These are phyloP conservation scores for Aspergillus sergii DNA, from an alignment of 2,329 filamentous ascomycete genomes.

Conservation along the genomic window DNA sequence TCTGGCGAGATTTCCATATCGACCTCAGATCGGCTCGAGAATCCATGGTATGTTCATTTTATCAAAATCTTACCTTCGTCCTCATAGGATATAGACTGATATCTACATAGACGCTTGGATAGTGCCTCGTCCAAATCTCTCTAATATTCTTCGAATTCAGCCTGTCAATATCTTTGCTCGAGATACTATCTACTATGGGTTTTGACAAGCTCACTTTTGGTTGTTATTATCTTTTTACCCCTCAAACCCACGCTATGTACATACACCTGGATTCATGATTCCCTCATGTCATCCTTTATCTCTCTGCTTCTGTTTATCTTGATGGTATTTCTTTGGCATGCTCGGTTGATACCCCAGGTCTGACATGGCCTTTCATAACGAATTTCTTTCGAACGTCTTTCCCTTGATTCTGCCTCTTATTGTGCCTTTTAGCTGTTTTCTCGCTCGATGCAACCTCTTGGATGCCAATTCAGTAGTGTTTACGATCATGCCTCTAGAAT, in stretches of 20 bases:
- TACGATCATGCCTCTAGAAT: constrained; percentile 7
- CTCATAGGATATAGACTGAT: not conserved
- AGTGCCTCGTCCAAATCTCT: not conserved
- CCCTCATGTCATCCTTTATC: not conserved
- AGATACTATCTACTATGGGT: not conserved
- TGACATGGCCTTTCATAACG: not conserved
- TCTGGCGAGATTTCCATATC: constrained; percentile 68
- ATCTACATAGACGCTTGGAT: constrained; percentile 6
- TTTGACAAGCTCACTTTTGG: not conserved
- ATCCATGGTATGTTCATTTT: constrained; percentile 40
- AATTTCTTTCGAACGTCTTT: not conserved
- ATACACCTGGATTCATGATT: not conserved
- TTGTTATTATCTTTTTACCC: not conserved
- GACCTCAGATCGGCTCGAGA: constrained; percentile 62
- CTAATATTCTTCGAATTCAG: not conserved
- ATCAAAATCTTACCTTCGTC: not conserved
- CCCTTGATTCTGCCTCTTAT: not conserved
- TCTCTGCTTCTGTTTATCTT: not conserved
- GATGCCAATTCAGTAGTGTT: not conserved
- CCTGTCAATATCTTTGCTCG: not conserved
- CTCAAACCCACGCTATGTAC: not conserved
- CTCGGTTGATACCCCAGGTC: not conserved
- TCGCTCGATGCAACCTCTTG: not conserved
- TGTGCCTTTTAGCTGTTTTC: not conserved
- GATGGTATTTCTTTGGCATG: not conserved